Conservation (phyloP, 2,329 filamentous ascomycete genomes). For the Trichoderma afroharzianum region DNA sequence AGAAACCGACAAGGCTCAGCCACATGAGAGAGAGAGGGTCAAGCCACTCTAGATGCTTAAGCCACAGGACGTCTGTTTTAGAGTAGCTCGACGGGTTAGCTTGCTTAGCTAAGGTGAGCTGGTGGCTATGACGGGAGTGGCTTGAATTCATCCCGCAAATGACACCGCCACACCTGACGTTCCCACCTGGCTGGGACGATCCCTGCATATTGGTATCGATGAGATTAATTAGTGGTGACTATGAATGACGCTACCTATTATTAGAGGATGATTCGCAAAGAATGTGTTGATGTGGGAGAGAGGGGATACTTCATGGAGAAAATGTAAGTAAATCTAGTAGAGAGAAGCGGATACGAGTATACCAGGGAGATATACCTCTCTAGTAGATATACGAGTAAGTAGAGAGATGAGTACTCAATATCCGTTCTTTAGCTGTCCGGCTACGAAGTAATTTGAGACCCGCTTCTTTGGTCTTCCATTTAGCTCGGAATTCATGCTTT, state of each 20-base stretch:
- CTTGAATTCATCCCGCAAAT: slow-evolving; percentile 11
- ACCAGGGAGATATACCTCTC: background rate
- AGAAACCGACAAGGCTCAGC: background rate
- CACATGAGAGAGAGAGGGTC: background rate
- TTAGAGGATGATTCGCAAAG: background rate
- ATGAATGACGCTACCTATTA: background rate
- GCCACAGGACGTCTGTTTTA: background rate
- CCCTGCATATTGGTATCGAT: slow-evolving; percentile 10
- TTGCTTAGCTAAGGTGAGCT: background rate
- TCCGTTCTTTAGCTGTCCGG: background rate
- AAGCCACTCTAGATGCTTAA: slow-evolving; percentile 14
- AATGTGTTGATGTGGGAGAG: background rate
- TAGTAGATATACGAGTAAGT: background rate
- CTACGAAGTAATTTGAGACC: background rate
- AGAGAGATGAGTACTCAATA: background rate
- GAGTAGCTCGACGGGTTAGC: background rate
- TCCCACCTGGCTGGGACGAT: slow-evolving; percentile 6
- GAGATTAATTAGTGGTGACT: background rate
- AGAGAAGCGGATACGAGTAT: background rate
- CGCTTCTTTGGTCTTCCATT: background rate
- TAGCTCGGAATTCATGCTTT: background rate
- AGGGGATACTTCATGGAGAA: background rate
- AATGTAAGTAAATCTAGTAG: background rate
- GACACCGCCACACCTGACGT: slow-evolving; percentile 10
- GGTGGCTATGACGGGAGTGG: slow-evolving; percentile 16